A percentile compares a stretch with the other conserved stretches of the same genome.
Conservation (phyloP, 176 grass and related monocot species). For the Musa schizocarpa region DNA sequence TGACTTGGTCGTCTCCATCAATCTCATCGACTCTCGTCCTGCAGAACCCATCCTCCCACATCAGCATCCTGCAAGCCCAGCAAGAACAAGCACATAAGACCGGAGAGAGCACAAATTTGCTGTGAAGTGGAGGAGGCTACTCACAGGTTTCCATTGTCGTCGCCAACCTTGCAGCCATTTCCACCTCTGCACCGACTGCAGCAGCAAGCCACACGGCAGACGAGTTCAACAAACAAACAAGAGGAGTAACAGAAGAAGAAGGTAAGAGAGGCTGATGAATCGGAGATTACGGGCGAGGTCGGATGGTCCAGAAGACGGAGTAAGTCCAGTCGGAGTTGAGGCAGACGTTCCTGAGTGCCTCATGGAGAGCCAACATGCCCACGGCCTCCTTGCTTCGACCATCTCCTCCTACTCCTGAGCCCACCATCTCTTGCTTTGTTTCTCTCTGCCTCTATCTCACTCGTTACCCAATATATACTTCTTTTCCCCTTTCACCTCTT, state of each 20-base stretch:
- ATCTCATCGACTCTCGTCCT: slow-evolving; percentile 55
- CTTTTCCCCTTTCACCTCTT: slow-evolving; percentile 14
- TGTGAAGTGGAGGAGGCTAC: not conserved
- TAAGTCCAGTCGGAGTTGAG: slow-evolving; percentile 96
- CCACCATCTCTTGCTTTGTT: slow-evolving; percentile 50
- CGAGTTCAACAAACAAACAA: not conserved
- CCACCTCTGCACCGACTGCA: slow-evolving; percentile 78
- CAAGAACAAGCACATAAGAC: not conserved
- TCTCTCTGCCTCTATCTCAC: not conserved
- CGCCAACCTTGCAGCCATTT: slow-evolving; percentile 88
- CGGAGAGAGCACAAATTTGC: not conserved
- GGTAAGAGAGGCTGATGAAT: not conserved
- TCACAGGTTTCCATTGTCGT: slow-evolving; percentile 98
- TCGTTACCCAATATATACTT: slow-evolving; percentile 23
- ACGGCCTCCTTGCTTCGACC: slow-evolving; percentile 83
- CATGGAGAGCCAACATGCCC: slow-evolving; percentile 97
- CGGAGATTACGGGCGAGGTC: slow-evolving; percentile 63
- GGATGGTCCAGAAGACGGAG: slow-evolving; percentile 99
- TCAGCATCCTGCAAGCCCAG: slow-evolving; percentile 59
- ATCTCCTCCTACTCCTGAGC: slow-evolving; percentile 21
- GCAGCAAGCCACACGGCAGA: not conserved
- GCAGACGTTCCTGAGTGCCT: slow-evolving; percentile 90
- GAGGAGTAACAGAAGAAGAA: not conserved
- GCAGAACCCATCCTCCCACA: slow-evolving; percentile 99
- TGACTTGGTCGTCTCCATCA: slow-evolving; percentile 76